Evolutionary conservation across 2,329 filamentous ascomycete species (phyloP), one percentile per base, ranked within the genome.

Genomic region (Sphaerulina populicola): DNA sequence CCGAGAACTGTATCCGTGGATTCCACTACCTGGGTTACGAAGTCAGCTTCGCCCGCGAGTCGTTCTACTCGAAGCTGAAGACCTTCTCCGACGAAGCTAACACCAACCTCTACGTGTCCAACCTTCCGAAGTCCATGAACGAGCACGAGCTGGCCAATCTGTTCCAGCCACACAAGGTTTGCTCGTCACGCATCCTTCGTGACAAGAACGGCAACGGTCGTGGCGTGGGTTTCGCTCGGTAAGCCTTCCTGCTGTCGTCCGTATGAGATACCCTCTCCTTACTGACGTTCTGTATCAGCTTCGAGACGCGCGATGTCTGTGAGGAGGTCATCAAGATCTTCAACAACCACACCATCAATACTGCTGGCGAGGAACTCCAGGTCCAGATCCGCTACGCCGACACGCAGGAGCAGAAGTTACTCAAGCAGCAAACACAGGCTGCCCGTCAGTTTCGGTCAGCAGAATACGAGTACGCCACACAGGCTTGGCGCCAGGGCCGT

Each of bases 91-190:
- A 98, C 64, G 86, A 86, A 47, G 66, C 71, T 38, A 97, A 94
- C 42, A 97, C 93, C 58, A 98, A 98, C 68, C 80, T 98, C 57
- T 98, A 98, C 71, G 90, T 97, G 57, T 98, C 94, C 27, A 98
- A 97, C 71, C 79, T 98, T 40, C 93, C 93, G 33, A 90, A 91
- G 71, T 81, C 83, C 57, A 82, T 94, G 77, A 94, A 87, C 47
- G 94, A 98, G 74, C 83, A 88, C 62, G 85, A 88, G 69, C 78
- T 88, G 61, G 84, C 82, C 64, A 82, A 80, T 57, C 89, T 88
- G 67, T 95, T 87, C 73, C 77, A 78, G 52, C 85, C 85, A 49
- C 88, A 85, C 71, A 83, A 83, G 63, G 91, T 96, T 57, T 80
- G 93, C 66, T 97, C 91, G 2, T 90, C 88, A 77, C 90, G 94